Percentiles rank a stretch among this genome's conserved stretches.
Conservation (phyloP, 768 basidiomycete genomes). For the Pilatotrama ljubarskyi region DNA sequence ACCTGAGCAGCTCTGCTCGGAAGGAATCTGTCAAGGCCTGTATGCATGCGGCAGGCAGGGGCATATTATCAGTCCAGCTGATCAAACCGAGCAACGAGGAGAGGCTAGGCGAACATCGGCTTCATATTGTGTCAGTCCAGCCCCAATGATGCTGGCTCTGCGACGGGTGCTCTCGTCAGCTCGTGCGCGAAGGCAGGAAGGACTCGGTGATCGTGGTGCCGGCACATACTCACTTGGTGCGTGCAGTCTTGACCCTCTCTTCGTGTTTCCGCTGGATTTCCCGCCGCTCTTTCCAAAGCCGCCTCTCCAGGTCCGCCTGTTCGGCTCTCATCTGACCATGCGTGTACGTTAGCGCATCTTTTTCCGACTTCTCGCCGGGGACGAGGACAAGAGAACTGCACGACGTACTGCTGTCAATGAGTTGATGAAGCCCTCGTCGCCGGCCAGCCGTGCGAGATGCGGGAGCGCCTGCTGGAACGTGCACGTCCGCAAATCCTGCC, state of each 20-base stretch:
- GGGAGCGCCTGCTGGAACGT: constrained; percentile 75
- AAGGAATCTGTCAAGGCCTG: constrained; percentile 69
- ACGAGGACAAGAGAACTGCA: not conserved
- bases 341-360: not conserved
- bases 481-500: constrained; percentile 45
- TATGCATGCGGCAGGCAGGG: not conserved
- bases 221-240: constrained; percentile 56
- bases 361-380: not conserved
- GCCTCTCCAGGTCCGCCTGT: constrained; percentile 67
- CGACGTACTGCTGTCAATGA: constrained; percentile 52
- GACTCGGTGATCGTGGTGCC: not conserved
- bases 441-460: constrained; percentile 57
- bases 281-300: constrained; percentile 66
- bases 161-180: not conserved
- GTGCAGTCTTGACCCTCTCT: constrained; percentile 67
- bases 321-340: constrained; percentile 64
- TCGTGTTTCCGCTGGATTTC: constrained; percentile 65
- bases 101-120: constrained; percentile 48
- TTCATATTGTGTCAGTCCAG: constrained; percentile 67
- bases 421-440: constrained; percentile 51
- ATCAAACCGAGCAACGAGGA: constrained; percentile 8
- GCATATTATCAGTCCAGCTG: constrained; percentile 5
- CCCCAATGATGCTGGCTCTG: constrained; percentile 70
- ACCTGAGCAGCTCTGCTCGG: constrained; percentile 62
- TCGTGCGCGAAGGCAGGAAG: not conserved